phyloP scores from a whole-genome alignment of 495 filamentous ascomycete species.

The Lasiosphaeria ovina region DNA sequence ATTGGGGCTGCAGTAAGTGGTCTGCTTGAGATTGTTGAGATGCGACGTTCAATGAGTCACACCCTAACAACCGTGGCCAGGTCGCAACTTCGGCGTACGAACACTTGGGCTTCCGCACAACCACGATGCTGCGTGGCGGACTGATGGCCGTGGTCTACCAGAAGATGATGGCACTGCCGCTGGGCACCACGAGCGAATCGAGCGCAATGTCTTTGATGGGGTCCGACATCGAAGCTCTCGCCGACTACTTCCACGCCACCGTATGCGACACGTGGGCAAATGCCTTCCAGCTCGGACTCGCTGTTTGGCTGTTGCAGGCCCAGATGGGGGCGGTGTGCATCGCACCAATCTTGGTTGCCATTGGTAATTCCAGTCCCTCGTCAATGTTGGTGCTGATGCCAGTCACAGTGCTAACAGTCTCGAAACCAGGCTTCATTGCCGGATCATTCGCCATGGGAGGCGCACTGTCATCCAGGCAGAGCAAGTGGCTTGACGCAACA shows the following conservation, averaged over 20 bases:
- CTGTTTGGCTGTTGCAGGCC: constrained; percentile 8
- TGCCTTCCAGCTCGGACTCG: constrained; percentile 13
- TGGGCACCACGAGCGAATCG: constrained; percentile 16
- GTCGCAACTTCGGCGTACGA: neutral
- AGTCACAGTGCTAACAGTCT: neutral
- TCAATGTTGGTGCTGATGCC: constrained; percentile 2
- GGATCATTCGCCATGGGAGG: too few species aligned
- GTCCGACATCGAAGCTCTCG: constrained; percentile 27
- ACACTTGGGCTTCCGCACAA: constrained; percentile 26
- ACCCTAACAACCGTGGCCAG: too few species aligned
- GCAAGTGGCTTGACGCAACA: constrained; percentile 36
- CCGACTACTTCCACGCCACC: constrained; percentile 10
- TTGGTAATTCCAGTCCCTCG: constrained; percentile 3
- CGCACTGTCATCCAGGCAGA: neutral
- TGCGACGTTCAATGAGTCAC: too few species aligned
- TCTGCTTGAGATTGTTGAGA: too few species aligned
- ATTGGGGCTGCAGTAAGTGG: constrained; percentile 27
- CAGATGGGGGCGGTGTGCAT: constrained; percentile 15
- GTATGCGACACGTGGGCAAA: constrained; percentile 8
- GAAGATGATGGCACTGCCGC: constrained; percentile 14
- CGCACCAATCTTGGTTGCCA: constrained; percentile 19
- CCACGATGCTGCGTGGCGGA: constrained; percentile 28
- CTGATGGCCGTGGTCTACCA: constrained; percentile 27
- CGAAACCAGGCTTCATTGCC: too few species aligned
- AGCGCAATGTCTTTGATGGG: constrained; percentile 30